A percentile compares a stretch with the other conserved stretches of the same genome.
Evolutionary conservation across 805 yeast species (phyloP).

Genomic region (Suhomyces canberraensis): DNA sequence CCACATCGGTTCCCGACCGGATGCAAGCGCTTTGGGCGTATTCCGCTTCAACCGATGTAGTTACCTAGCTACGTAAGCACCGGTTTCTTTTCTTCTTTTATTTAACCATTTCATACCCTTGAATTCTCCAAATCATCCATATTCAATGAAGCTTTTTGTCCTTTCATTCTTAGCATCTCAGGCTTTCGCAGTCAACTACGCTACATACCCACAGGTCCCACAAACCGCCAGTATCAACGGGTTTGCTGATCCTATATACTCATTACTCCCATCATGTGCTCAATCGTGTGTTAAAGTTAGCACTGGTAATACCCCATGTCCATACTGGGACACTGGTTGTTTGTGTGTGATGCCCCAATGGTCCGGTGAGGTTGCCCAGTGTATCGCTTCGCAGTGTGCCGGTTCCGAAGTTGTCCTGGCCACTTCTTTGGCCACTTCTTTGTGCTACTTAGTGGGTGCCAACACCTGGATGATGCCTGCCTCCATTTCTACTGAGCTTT

Average conservation of each 20-base stretch:
- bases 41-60: too few species aligned
- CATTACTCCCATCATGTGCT: conserved; percentile 34
- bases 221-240: conserved; percentile 48
- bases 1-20: too few species aligned
- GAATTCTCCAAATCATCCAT: too few species aligned
- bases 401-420: conserved; percentile 37
- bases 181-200: conserved; percentile 18
- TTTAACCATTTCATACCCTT: too few species aligned
- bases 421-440: conserved; percentile 40
- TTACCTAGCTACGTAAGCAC: too few species aligned
- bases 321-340: conserved; percentile 53
- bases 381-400: conserved; percentile 37
- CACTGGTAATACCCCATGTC: conserved; percentile 46
- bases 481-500: conserved; percentile 29
- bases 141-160: too few species aligned
- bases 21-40: too few species aligned
- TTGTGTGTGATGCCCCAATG: conserved; percentile 48
- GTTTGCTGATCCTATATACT: conserved; percentile 34
- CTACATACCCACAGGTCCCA: conserved; percentile 45
- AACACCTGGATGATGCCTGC: conserved; percentile 46
- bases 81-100: too few species aligned
- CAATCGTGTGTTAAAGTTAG: conserved; percentile 34
- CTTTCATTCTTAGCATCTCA: too few species aligned
- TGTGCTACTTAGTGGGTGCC: conserved; percentile 42
- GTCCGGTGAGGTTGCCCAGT: conserved; percentile 42